Evolutionary conservation across 164 flowering plant species (phyloP).

Genomic region (Saururus chinensis): DNA sequence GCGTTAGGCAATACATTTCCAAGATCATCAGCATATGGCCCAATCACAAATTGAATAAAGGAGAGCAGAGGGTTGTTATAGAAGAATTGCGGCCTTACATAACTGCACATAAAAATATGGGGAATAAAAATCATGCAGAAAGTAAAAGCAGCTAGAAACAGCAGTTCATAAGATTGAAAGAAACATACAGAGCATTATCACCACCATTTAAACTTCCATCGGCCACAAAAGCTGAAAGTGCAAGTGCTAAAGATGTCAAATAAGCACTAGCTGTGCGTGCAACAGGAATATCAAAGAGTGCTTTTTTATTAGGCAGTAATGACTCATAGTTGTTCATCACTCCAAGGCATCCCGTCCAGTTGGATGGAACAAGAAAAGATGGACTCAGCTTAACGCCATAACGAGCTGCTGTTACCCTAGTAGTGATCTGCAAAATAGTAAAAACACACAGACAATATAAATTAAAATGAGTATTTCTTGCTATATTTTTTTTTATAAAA

Average conservation of each 20-base stretch:
- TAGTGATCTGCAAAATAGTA: conserved; percentile 47
- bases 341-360: conserved; percentile 97
- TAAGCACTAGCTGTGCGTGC: conserved; percentile 96
- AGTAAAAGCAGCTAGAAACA: no score
- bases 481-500: no score
- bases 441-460: neutral
- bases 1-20: conserved; percentile 95
- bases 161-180: neutral
- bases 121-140: neutral
- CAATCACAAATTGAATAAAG: conserved; percentile 75
- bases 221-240: conserved; percentile 69
- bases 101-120: conserved; percentile 39
- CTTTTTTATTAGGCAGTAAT: conserved; percentile 79
- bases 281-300: conserved; percentile 90
- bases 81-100: conserved; percentile 87
- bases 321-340: conserved; percentile 95
- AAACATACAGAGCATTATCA: conserved; percentile 85
- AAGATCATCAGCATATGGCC: conserved; percentile 91
- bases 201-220: conserved; percentile 99
- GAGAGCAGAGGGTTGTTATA: conserved; percentile 87
- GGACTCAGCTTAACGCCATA: conserved; percentile 90
- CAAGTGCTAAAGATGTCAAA: conserved; percentile 70
- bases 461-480: no score
- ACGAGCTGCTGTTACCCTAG: conserved; percentile 79
- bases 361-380: conserved; percentile 91